These are phyloP conservation scores for Escallonia herrerae DNA, from an alignment of 129 eudicot genomes.

Conservation along the genomic window DNA sequence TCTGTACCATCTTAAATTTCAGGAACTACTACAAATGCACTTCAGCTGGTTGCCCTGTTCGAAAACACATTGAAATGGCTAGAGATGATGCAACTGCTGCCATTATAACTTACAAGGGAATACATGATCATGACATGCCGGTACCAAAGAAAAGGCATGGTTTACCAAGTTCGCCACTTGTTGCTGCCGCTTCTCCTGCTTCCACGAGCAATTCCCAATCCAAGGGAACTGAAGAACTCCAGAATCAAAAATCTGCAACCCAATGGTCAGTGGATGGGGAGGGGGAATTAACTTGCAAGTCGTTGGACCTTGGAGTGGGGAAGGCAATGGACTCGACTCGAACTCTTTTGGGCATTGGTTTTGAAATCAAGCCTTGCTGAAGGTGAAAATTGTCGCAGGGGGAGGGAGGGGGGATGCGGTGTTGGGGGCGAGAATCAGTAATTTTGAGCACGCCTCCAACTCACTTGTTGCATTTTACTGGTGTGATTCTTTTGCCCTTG, in stretches of 20 bases:
- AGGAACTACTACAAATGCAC: constrained; percentile 95
- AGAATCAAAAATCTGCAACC: constrained; percentile 25
- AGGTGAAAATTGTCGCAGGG: background rate
- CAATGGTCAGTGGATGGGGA: constrained; percentile 33
- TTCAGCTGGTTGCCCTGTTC: constrained; percentile 85
- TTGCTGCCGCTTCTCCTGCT: constrained; percentile 32
- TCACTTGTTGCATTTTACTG: no score
- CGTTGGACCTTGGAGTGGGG: constrained; percentile 22
- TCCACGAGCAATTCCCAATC: constrained; percentile 24
- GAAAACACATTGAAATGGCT: constrained; percentile 85
- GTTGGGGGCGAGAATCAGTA: no score
- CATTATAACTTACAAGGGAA: constrained; percentile 74
- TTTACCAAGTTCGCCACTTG: constrained; percentile 30
- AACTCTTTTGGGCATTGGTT: constrained; percentile 60
- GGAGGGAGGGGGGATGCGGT: no score
- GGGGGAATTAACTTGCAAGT: constrained; percentile 25
- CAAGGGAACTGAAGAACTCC: constrained; percentile 14
- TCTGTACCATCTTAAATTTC: constrained; percentile 16
- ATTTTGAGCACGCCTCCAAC: no score
- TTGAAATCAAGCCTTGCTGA: constrained; percentile 60
- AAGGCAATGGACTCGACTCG: constrained; percentile 37
- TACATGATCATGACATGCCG: constrained; percentile 77
- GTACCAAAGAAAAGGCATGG: constrained; percentile 48
- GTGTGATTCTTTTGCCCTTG: no score
- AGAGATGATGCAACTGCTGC: constrained; percentile 44